Evolutionary conservation across 768 basidiomycete genomes (phyloP), one percentile per base, ranked within the genome.

Genomic region (Pisolithus sp.): DNA sequence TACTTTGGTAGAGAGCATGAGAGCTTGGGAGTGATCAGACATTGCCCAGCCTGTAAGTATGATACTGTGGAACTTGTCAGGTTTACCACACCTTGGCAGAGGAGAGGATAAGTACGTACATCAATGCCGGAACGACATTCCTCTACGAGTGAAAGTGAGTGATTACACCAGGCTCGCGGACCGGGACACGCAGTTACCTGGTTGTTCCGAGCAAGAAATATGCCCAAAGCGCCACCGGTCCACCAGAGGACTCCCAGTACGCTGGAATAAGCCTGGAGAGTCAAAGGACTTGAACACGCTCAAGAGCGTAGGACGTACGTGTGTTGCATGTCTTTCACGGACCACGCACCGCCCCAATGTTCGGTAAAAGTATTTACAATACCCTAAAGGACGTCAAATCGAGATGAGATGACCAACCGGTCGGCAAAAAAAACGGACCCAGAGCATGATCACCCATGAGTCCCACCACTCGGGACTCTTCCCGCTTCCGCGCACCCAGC

Each of bases 31-130:
- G 57, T 96, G 93, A 41, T 89, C 83, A 0, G 88, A 87, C 89
- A 96, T 94, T 0, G 86, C 93, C 85, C 89, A 95, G 6, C 94
- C 94, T 0, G 94, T 96, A 53, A 96, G 73, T 52, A 92, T 83
- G 57, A 94, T 85, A 45, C 87, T 92, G 53, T 34, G 38, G 13
- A 53, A 5, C 7, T 30, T 31, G 26, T 34, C 21, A 23, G 47
- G 4, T 42, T 47, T 46, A 23, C 13, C 18, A 46, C 38, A 49
- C 6, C 20, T 30, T 42, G 40, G 20, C 53, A n/a, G 17, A 26
- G 26, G 5, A 4, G 20, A 7, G 2, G 3, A 28, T 49, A 47
- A 28, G 26, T 2, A 67, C 81, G 60, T 53, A 93, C 89, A 93
- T 89, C 28, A 93, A 49, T 10, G 79, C 79, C 5, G 93, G 93